Evolutionary conservation across 176 grass and related monocot genomes (phyloP), one percentile per base, ranked within the genome.

Genomic region (Triticum dicoccoides): DNA sequence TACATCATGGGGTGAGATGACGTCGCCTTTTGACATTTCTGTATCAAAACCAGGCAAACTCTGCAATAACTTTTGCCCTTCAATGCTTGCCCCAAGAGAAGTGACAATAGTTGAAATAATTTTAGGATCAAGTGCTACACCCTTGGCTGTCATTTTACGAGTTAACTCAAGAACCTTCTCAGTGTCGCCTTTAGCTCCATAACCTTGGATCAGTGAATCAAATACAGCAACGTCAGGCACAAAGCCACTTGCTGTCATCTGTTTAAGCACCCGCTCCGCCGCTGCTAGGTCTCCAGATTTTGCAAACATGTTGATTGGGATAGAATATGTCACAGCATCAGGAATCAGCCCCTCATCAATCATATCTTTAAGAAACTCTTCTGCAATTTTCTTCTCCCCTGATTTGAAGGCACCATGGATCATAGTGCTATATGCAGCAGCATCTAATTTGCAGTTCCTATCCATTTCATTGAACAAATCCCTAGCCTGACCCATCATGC

Each of bases 231-330:
- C 84, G 4, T 87, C 65, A 37, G 92, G 92, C 62, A 78, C 76
- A 87, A 92, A 87, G 70, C 89, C 90, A 71, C 87, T 89, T 78
- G 74, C 77, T 5, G 68, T 88, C 89, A 94, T 94, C 87, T 94
- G 87, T 89, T 87, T 92, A 87, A 94, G 84, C 44, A 89, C 81
- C 64, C 5, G 45, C 20, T 92, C 68, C 0, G 89, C 89, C 69
- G 24, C 81, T 82, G 39, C 80, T 37, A 88, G 67, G 69, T 94
- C 84, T 58, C 90, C 84, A 29, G 65, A 73, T 85, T 89, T 92
- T 37, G 87, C 82, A 80, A 79, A 89, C 79, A 83, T 89, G 52
- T 66, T 83, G 74, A 94, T 94, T 58, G 92, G 13, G 12, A 21
- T 85, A 15, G 85, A 85, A 89, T 91, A 94, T 39, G 90, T 92